Evolutionary conservation across 2,329 filamentous ascomycete species (phyloP), one percentile per base, ranked within the genome.

Genomic region (Davidsoniella neocaledoniae): DNA sequence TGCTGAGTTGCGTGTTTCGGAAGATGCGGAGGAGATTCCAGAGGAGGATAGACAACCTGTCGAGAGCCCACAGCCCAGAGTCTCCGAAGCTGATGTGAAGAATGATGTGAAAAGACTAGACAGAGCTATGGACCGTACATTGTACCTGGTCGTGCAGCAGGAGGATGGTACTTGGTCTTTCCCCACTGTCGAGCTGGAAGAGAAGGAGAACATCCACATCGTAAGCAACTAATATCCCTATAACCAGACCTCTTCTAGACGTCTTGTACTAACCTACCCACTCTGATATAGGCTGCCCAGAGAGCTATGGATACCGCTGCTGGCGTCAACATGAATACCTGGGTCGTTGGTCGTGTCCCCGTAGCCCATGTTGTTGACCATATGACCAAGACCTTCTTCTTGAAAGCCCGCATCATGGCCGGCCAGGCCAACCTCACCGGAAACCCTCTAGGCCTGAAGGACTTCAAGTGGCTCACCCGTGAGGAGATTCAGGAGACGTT

Each of bases 271-370:
- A 14, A 50, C 17, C 21, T 39, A 21, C 6, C 12, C 21, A 39
- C 25, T 43, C 5, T 41, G 12, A 3, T 8, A 54, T 58, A 98
- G 91, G 81, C 85, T 42, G 87, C 90, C 37, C 77, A 86, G 61
- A 77, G 87, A 53, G 79, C 87, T 49, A 72, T 96, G 21, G 71
- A 81, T 48, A 73, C 85, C 58, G 72, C 86, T 3, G 87, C 82
- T 8, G 91, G 91, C 52, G 68, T 84, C 54, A 93, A 98, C 72
- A 96, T 98, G 88, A 96, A 96, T 70, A 95, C 87, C 50, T 98
- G 91, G 88, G 77, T 96, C 57, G 84, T 98, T 47, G 90, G 87
- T 54, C 87, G 87, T 58, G 83, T 83, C 52, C 91, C 91, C 9
- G 76, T 95, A 52, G 90, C 88, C 23, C 83, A 95, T 66, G 68